Base-by-base conservation (phyloP, 1,139 yeast genomes). In the Kluyveromyces sp. region DNA sequence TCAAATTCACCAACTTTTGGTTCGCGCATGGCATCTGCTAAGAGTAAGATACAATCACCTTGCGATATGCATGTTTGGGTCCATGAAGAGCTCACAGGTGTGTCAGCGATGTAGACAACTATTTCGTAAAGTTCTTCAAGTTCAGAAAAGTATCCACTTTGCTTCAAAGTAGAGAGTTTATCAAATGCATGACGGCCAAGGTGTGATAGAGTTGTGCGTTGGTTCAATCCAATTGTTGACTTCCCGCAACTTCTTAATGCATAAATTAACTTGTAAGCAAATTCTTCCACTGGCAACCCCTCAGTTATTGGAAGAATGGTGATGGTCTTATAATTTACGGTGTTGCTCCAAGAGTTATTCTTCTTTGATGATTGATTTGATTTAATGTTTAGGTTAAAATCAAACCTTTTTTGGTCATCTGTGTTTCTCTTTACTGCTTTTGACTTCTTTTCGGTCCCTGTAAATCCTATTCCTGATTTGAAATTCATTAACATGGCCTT, bases 161-260 rank as follows among this genome's bases (percentile, higher is more conserved):
- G 80, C 61, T 88, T 89, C 58, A 92, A 70, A 48, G 83, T 79
- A 0, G 96, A 88, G 49, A 92, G 72, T 56, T 83, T 90, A 63
- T 88, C 96, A 68, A 92, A 92, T 0, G 98, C 97, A 66, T 90
- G 88, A 47, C 90, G 77, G 0, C 98, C 98, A 49, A 92, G 70
- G 63, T 86, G 92, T 3, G 78, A 76, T 50, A 92, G 70, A 1
- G 90, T 82, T 0, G 90, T 76, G 0, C 95, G 83, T 60, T 89
- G 95, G 56, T 89, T 89, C 27, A 92, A 69, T 0, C 89, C 78
- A 45, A 84, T 81, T 1, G 87, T 95, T 5, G 80, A 73, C 43
- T 86, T 75, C 3, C 89, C 90, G 45, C 86, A 85, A 25, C 76
- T 75, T 55, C 78, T 78, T 54, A 90, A 77, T 0, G 96, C 87